Base-by-base conservation (phyloP, 768 basidiomycete genomes). In the Lentinula boryana region DNA sequence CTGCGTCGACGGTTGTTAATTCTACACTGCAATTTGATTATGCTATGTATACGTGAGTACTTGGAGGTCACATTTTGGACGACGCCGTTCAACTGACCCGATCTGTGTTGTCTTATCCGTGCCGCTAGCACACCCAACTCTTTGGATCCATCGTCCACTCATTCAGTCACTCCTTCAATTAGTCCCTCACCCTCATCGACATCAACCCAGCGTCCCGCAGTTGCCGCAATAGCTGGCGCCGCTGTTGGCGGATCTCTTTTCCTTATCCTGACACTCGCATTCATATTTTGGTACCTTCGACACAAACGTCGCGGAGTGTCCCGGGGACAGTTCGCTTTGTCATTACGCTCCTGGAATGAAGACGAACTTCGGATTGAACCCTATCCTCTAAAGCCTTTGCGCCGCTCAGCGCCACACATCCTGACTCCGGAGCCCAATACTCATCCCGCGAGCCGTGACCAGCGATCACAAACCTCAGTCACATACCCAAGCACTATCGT, bases 21-120 rank as follows among this genome's bases (percentile, higher is more conserved):
- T 60, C 59, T 18, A 60, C 59, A 12, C 13, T 60, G 40, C 49
- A 36, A 27, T 60, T 53, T 53, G 59, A 60, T 31, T 60, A 60
- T 60, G 50, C 59, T 7, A 51, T 40, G 18, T 53, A 60, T 50
- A 60, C 35, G 59, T 60, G 51, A 50, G 59, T 32, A 18, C 40
- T 31, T 43, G 12, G 36, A 5, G 36, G 4, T 54, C 5, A 6
- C 12, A 49, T 49, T 21, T 35, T 18, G 13, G 16, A n/a, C 15
- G 10, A 13, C 5, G 31, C 38, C 32, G 1, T 33, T 35, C 52
- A 54, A n/a, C 13, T 54, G 18, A 35, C 18, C 16, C n/a, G 12
- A 18, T 23, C n/a, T 43, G 2, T 27, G 27, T 27, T 27, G 27
- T 3, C 27, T 27, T 27, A 27, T 27, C 27, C 27, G 27, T 9